Evolutionary conservation across 495 filamentous ascomycete genomes (phyloP).

Genomic region (Penicillium verhagenii): DNA sequence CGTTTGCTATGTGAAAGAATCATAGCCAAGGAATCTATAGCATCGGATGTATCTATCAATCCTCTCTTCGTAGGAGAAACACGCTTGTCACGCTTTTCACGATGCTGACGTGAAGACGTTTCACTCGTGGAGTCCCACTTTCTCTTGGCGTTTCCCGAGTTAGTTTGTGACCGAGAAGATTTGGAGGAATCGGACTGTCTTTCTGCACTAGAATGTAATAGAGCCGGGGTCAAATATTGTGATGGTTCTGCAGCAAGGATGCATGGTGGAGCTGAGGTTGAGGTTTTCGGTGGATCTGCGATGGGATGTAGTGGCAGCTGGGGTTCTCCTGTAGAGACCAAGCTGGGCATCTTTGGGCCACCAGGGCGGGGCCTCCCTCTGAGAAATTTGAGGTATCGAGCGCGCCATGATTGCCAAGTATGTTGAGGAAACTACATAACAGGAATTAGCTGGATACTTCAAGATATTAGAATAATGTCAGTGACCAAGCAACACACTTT

Average conservation of each 20-base stretch:
- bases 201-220: no score
- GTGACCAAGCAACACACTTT: slow-evolving; percentile 19
- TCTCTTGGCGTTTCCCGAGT: not conserved
- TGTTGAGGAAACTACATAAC: slow-evolving; percentile 57
- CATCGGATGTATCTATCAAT: not conserved
- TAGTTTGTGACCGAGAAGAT: no score
- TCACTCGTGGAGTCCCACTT: not conserved
- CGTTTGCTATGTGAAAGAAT: not conserved
- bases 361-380: slow-evolving; percentile 43
- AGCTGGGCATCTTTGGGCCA: no score
- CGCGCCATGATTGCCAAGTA: slow-evolving; percentile 70
- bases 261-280: not conserved
- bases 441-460: not conserved
- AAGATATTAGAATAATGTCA: not conserved
- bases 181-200: no score
- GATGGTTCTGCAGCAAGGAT: not conserved
- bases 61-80: not conserved
- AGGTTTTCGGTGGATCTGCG: not conserved
- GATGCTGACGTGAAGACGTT: not conserved
- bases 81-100: not conserved
- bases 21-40: not conserved
- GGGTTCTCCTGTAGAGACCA: no score
- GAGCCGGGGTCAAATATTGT: no score
- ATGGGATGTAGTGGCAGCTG: not conserved
- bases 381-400: slow-evolving; percentile 63